Evolutionary conservation across 2,329 filamentous ascomycete species (phyloP), one percentile per base, ranked within the genome.

Genomic region (Lachnellula hyalina): DNA sequence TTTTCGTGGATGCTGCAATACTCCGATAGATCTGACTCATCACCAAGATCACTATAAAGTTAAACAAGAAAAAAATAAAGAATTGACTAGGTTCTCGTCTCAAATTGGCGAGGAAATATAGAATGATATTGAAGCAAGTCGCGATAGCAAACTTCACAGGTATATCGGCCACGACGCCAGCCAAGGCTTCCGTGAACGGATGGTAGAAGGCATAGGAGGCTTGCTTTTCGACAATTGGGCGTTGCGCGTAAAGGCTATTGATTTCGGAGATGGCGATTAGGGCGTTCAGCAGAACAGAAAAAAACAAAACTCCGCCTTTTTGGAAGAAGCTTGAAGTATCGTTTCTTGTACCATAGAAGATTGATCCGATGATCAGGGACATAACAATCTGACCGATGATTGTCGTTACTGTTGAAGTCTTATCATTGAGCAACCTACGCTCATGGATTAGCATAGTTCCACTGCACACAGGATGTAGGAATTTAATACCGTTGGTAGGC

Each of bases 181-280:
- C 84, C 49, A 93, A 78, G 14, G 91, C 90, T 76, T 96, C 91
- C 5, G 91, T 88, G 12, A 88, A 92, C 0, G 93, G 90, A 66
- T 96, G 92, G 64, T 96, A 96, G 23, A 96, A 79, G 19, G 91
- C 91, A 68, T 96, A 96, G 50, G 87, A 84, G 51, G 80, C 76
- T 65, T 97, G 92, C 70, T 96, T 96, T 68, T 96, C 90, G 55
- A 96, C 89, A 63, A 96, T 96, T 0, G 89, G 88, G 34, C 92
- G 86, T 80, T 96, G 90, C 3, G 87, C 80, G 67, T 94, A 96
- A 3, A 96, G 78, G 32, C 48, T n/a, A 0, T 94, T 74, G 68
- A 96, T 86, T 65, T 86, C 84, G 11, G 79, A 71, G 51, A 82
- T 79, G 59, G 78, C 80, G 56, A 78, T 77, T 62, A 86, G 84